Evolutionary conservation across 345 rosid genomes (phyloP), one percentile per base, ranked within the genome.

Genomic region (Populus tremula): DNA sequence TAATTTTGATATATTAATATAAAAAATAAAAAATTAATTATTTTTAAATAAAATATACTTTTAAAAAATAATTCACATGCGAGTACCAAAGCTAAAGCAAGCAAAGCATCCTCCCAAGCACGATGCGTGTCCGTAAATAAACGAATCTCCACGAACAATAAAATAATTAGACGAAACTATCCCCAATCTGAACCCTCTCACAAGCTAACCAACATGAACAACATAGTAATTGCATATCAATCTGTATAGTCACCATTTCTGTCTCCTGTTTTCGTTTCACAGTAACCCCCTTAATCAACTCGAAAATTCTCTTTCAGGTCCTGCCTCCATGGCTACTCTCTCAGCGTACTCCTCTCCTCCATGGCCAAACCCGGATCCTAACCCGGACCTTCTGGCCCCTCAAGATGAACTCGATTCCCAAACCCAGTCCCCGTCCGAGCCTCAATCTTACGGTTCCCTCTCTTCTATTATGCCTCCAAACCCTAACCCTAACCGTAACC

Each of bases 321-420:
- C 53, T 56, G n/a, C n/a, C 31, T 70, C 87, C 74, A 93, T 95
- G 94, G 93, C 95, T 10, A 86, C 96, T 43, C 87, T 94, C 71
- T 90, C 94, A 18, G 90, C 94, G 31, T 85, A 87, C 70, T 71
- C 93, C 56, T 85, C 91, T 59, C 79, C 91, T 29, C 61, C 84
- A 16, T 80, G 90, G 89, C 93, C 91, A 8, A 86, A 82, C 49
- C 83, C 87, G 0, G 83, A 77, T 76, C 81, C 87, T 25, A 74
- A 78, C 47, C 7, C 86, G 14, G 65, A 41, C 41, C 67, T 63
- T 39, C 20, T 80, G 23, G 62, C 83, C 14, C 25, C 76, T 1
- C 56, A 43, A 4, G 86, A 84, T 21, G 70, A 59, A 11, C 72
- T 74, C 18, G 71, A 73, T 9, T 59, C 81, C 50, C 70, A 84